Base-by-base conservation (phyloP, 2,329 filamentous ascomycete genomes). In the Trichothecium sympodiale region DNA sequence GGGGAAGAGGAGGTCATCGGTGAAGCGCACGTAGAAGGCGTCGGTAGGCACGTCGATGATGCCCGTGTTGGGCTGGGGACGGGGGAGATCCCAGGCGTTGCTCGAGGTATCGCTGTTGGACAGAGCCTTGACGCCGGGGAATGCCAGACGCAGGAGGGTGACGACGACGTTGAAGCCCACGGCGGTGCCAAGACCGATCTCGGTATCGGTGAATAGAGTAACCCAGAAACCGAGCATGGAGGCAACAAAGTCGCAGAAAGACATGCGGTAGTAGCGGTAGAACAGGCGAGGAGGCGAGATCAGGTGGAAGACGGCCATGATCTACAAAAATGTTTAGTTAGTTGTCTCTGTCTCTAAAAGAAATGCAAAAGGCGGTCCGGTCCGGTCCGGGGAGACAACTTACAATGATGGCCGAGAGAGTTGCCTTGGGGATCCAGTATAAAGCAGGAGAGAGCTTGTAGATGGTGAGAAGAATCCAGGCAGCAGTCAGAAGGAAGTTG, bases 371-470 rank as follows among this genome's bases (percentile, higher is more conserved):
- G n/a, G n/a, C n/a, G n/a, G n/a, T n/a, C n/a, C n/a, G n/a, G n/a
- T n/a, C n/a, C n/a, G n/a, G n/a, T n/a, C n/a, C n/a, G n/a, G n/a
- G n/a, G 16, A n/a, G n/a, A 7, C n/a, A 14, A 53, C 59, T 41
- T 47, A 64, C 49, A 42, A 81, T 79, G 41, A 81, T 78, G 3
- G 75, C 77, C 1, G 77, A 68, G 2, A 81, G 61, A 0, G 73
- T 77, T 0, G 76, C 65, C 44, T 78, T 77, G 1, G 77, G 77
- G n/a, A 81, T 74, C 73, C 74, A 82, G 54, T 75, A 79, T 0
- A 82, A 61, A 0, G 71, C 69, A 0, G 68, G 69, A 0, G 69
- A 70, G 27, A 80, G 66, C 39, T 74, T 65, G 47, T 74, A 80
- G 17, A 81, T 68, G 15, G 68, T 74, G 2, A 80, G 52, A 7